A percentile compares a stretch with the other conserved stretches of the same genome.
Conservation (phyloP, 768 basidiomycete genomes). For the Agaricus blazei region DNA sequence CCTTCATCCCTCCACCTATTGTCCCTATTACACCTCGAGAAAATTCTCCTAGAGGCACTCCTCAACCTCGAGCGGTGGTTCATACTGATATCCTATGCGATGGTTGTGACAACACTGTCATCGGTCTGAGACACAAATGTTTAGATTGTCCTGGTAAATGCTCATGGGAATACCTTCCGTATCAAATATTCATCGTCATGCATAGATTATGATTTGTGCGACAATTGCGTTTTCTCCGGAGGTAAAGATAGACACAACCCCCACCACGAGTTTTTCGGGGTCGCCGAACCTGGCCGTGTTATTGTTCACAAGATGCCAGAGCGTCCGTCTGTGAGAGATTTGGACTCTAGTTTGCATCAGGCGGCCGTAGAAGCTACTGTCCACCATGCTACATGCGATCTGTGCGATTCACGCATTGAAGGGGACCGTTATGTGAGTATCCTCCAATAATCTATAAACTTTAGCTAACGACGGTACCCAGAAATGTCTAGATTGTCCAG, state of each 20-base stretch:
- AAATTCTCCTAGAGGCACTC: slow-evolving; percentile 10
- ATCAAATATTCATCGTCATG: neutral
- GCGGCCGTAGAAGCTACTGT: slow-evolving; percentile 19
- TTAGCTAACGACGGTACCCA: slow-evolving; percentile 19
- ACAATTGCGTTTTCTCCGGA: slow-evolving; percentile 46
- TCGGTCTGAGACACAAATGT: slow-evolving; percentile 76
- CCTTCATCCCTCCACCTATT: slow-evolving; percentile 2
- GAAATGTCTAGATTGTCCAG: slow-evolving; percentile 83
- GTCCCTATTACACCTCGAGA: neutral
- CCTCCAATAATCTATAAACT: neutral
- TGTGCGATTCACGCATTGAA: slow-evolving; percentile 67
- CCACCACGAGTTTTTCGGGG: slow-evolving; percentile 68
- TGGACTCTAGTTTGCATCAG: neutral
- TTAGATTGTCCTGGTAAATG: slow-evolving; percentile 64
- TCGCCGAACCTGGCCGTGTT: slow-evolving; percentile 59
- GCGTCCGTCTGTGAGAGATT: slow-evolving; percentile 11
- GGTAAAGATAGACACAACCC: slow-evolving; percentile 50
- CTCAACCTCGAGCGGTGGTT: slow-evolving; percentile 26
- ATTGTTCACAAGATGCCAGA: slow-evolving; percentile 55
- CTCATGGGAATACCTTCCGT: neutral
- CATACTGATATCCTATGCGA: slow-evolving; percentile 67
- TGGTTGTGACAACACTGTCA: slow-evolving; percentile 47
- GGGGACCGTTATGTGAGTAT: slow-evolving; percentile 69
- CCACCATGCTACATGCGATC: slow-evolving; percentile 69
- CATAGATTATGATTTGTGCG: slow-evolving; percentile 71